These are phyloP conservation scores for Calonectria henricotiae DNA, from an alignment of 2,329 filamentous ascomycete genomes.

Conservation along the genomic window DNA sequence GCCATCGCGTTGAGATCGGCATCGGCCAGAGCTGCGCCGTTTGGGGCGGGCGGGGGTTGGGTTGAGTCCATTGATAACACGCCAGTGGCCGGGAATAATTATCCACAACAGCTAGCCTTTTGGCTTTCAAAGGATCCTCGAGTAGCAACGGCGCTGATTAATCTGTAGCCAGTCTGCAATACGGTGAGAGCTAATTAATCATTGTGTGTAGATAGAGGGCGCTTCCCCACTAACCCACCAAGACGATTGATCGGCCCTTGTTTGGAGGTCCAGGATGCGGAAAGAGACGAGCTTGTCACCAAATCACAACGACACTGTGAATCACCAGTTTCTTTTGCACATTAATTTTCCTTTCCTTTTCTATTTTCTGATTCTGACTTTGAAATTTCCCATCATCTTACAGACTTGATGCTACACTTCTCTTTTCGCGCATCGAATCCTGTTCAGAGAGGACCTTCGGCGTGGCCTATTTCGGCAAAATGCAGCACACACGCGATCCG, in stretches of 20 bases:
- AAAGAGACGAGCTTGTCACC: not conserved
- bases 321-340: not conserved
- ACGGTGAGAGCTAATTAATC: not conserved
- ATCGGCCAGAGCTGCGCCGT: not conserved
- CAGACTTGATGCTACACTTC: not conserved
- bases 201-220: not conserved
- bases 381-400: not conserved
- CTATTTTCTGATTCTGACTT: not conserved
- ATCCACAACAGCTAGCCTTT: not conserved
- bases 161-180: not conserved
- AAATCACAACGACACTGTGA: not conserved
- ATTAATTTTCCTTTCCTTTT: not conserved
- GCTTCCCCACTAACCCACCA: not conserved
- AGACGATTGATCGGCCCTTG: not conserved
- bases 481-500: not conserved
- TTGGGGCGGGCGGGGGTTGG: not conserved
- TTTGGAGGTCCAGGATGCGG: not conserved
- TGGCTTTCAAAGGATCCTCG: not conserved
- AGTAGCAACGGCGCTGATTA: constrained; percentile 6
- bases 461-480: not conserved
- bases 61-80: constrained; percentile 5
- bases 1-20: not conserved
- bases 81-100: constrained; percentile 17
- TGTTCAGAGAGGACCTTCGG: not conserved
- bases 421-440: not conserved